Evolutionary conservation across 2,329 filamentous ascomycete genomes (phyloP).

Genomic region (Paecilomyces sp.): DNA sequence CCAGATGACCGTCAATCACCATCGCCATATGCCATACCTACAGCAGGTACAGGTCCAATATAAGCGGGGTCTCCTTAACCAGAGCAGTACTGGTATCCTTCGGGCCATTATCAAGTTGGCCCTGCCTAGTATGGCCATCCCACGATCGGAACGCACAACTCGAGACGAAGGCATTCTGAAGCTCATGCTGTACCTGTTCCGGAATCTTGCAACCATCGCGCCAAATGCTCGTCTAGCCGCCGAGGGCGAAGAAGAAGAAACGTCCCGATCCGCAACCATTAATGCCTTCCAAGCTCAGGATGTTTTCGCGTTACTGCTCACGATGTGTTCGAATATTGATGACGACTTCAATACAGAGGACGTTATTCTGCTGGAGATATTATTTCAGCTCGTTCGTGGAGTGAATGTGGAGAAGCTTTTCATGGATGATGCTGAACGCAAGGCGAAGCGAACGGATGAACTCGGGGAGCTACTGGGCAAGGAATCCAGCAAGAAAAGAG

Average conservation of each 20-base stretch:
- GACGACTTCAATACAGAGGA: conserved; percentile 90
- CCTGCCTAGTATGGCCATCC: conserved; percentile 75
- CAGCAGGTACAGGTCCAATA: conserved; percentile 83
- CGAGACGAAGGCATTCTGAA: conserved; percentile 91
- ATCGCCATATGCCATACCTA: conserved; percentile 82
- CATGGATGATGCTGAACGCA: conserved; percentile 67
- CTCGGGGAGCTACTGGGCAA: conserved; percentile 68
- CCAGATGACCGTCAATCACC: conserved; percentile 85
- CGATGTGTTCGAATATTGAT: conserved; percentile 83
- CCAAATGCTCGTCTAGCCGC: conserved; percentile 65
- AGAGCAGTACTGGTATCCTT: conserved; percentile 68
- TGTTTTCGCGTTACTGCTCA: conserved; percentile 76
- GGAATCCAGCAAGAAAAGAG: conserved; percentile 74
- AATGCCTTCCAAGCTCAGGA: conserved; percentile 87
- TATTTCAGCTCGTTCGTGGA: conserved; percentile 89
- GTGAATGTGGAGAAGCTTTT: conserved; percentile 80
- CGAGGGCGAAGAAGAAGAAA: conserved; percentile 83
- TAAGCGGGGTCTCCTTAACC: conserved; percentile 81
- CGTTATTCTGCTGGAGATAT: conserved; percentile 77
- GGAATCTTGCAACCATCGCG: conserved; percentile 80
- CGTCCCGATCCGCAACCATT: conserved; percentile 80
- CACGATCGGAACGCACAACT: conserved; percentile 65
- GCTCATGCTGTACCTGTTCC: conserved; percentile 77
- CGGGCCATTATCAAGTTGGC: conserved; percentile 74
- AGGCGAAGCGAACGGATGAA: conserved; percentile 63